A percentile compares a stretch with the other conserved stretches of the same genome.
phyloP scores from a whole-genome alignment of 2,329 filamentous ascomycete species.

The Endothia cerciana region DNA sequence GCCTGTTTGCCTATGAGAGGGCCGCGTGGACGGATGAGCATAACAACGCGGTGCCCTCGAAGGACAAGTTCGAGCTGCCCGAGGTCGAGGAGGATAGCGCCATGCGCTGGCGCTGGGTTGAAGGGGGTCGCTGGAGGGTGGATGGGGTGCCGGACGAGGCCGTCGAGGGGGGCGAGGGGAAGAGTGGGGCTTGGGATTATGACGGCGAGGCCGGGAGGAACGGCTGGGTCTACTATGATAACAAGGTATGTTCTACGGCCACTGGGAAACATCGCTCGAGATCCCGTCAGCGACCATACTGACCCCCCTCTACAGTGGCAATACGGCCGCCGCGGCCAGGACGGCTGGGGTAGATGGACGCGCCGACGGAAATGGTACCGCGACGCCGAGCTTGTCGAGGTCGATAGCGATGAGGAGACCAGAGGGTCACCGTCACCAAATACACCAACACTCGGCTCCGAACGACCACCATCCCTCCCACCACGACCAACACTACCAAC shows the following conservation, averaged over 20 bases:
- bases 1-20: conserved; percentile 87
- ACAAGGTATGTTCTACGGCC: conserved; percentile 68
- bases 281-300: neutral
- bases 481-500: conserved; percentile 23
- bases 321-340: conserved; percentile 78
- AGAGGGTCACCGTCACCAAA: neutral
- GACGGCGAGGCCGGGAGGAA: conserved; percentile 65
- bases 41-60: conserved; percentile 76
- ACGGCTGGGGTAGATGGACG: conserved; percentile 95
- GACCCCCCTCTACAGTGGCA: conserved; percentile 68
- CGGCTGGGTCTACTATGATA: conserved; percentile 98
- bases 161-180: conserved; percentile 40
- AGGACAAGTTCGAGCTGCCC: conserved; percentile 68
- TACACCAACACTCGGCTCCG: conserved; percentile 32
- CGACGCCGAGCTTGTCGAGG: conserved; percentile 91
- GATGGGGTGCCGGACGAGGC: conserved; percentile 70
- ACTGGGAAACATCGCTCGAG: neutral
- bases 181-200: conserved; percentile 49
- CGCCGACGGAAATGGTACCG: conserved; percentile 93
- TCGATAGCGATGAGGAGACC: conserved; percentile 44
- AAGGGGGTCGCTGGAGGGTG: conserved; percentile 83
- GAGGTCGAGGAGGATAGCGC: conserved; percentile 63
- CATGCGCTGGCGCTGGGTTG: conserved; percentile 75
- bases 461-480: conserved; percentile 27
- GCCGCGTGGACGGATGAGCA: conserved; percentile 96